Evolutionary conservation across 208 protist genomes (phyloP), one percentile per base, ranked within the genome.

Genomic region (Wallacemonas sp.): DNA sequence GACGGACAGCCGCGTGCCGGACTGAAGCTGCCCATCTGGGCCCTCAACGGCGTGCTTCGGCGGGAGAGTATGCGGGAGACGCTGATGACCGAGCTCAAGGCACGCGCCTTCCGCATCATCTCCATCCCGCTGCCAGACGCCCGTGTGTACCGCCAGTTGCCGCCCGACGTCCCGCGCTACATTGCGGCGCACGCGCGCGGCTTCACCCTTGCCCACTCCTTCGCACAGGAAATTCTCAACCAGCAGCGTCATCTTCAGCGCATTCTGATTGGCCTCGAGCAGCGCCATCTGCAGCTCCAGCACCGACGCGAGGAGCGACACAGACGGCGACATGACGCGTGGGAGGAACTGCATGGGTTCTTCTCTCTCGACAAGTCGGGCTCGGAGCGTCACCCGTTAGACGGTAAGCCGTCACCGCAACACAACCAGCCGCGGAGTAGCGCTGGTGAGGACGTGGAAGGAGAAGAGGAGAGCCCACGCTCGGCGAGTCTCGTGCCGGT

Each of bases 111-210:
- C 22, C 64, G 63, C 39, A 68, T 84, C 34, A 80, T 76, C 54
- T 47, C 61, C 47, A 78, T 95, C 28, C 75, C 80, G 21, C 65
- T 96, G 19, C 86, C 90, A 0, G 90, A 93, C 62, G 68, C 54
- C 45, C 90, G 90, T 8, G 78, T 93, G 27, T 90, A 87, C 59
- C 75, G 83, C 41, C 41, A 80, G 22, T 19, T 91, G 41, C 90
- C 90, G 0, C 74, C 82, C 0, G 51, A 60, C 5, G 81, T 93
- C 36, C 74, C 79, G 11, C 84, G 86, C 51, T 68, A 85, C 63
- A 64, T 80, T 41, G 83, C 72, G 9, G 84, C 84, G 0, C 75
- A 87, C 68, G 81, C 75, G 2, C 71, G 79, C 28, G 77, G 78
- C 47, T 81, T 82, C 33, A 66, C 67, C 2, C 69, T 93, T 2